phyloP scores from a whole-genome alignment of 1,284 basidiomycete species.

The Microstroma glucosiphilum region DNA sequence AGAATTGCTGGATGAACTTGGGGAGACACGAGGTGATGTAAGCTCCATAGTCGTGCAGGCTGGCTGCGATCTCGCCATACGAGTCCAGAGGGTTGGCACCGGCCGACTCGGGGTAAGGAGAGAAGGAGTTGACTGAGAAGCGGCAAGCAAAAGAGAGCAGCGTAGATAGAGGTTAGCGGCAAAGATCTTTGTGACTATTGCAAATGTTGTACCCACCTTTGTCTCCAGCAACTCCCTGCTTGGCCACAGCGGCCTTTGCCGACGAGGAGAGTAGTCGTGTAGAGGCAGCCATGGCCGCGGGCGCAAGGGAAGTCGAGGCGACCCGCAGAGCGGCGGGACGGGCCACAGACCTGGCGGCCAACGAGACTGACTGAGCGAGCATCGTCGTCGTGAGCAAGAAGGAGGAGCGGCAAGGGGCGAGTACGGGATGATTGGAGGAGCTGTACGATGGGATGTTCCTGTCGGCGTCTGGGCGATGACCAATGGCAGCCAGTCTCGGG shows the following conservation, averaged over 20 bases:
- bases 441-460: too few relatives aligned
- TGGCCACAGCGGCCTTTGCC: slow-evolving; percentile 3
- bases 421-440: too few relatives aligned
- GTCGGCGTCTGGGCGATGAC: too few relatives aligned
- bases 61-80: slow-evolving; percentile 27
- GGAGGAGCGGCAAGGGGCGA: too few relatives aligned
- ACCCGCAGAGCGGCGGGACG: background rate
- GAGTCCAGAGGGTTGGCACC: slow-evolving; percentile 42
- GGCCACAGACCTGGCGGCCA: background rate
- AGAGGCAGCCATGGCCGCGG: background rate
- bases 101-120: slow-evolving; percentile 40
- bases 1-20: slow-evolving; percentile 49
- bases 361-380: background rate
- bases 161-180: background rate
- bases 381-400: background rate
- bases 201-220: slow-evolving; percentile 17
- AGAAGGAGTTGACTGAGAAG: slow-evolving; percentile 33
- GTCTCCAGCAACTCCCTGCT: slow-evolving; percentile 25
- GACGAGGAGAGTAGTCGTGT: slow-evolving; percentile 7
- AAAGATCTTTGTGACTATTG: background rate
- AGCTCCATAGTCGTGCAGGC: slow-evolving; percentile 46
- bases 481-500: too few relatives aligned
- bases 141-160: slow-evolving; percentile 1
- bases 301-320: background rate
- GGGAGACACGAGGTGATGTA: slow-evolving; percentile 48